Evolutionary conservation across 2,329 filamentous ascomycete species (phyloP).

Genomic region (Cordyceps javanica): DNA sequence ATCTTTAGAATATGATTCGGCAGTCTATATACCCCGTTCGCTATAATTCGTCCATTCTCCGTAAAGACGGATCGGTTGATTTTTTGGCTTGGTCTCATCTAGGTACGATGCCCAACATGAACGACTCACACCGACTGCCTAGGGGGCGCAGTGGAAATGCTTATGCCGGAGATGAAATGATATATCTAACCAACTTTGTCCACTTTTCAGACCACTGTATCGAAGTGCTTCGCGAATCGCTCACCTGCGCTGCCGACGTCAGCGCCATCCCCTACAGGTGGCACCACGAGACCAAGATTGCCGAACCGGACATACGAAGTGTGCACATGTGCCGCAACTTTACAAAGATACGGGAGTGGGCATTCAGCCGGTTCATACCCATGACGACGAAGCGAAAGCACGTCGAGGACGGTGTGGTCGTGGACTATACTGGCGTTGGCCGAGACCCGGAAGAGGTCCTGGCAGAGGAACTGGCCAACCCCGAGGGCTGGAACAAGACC

Average conservation of each 20-base stretch:
- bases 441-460: background rate
- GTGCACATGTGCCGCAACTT: slow-evolving; percentile 13
- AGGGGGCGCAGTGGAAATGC: no score
- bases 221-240: slow-evolving; percentile 10
- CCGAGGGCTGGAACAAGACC: slow-evolving; percentile 2
- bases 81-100: slow-evolving; percentile 9
- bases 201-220: slow-evolving; percentile 10
- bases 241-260: slow-evolving; percentile 13
- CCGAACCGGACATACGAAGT: background rate
- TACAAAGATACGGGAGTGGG: slow-evolving; percentile 11
- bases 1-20: slow-evolving; percentile 10
- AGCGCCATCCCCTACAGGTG: slow-evolving; percentile 8
- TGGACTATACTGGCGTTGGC: background rate
- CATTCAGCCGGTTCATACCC: background rate
- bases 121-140: no score
- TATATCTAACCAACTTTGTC: background rate
- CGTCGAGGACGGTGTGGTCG: slow-evolving; percentile 3
- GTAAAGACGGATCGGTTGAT: slow-evolving; percentile 9
- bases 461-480: background rate
- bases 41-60: slow-evolving; percentile 13
- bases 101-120: background rate
- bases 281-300: background rate
- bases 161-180: no score
- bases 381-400: slow-evolving; percentile 2
- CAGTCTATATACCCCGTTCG: slow-evolving; percentile 2